These are phyloP conservation scores for Claviceps purpurea DNA, from an alignment of 2,329 filamentous ascomycete species.

Conservation along the genomic window DNA sequence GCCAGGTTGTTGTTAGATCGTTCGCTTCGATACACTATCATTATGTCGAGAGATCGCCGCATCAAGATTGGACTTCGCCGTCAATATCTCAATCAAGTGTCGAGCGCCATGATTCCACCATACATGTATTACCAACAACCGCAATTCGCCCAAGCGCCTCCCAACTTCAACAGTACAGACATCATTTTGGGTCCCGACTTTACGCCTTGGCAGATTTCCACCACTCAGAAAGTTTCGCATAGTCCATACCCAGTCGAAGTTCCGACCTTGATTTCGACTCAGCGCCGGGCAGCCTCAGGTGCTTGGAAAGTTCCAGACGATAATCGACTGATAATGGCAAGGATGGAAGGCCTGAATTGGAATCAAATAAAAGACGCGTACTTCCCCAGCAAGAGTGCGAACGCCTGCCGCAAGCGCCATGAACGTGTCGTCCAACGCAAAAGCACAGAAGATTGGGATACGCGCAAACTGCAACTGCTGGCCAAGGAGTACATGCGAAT, in stretches of 20 bases:
- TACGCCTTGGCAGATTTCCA: constrained; percentile 11
- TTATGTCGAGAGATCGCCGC: constrained; percentile 33
- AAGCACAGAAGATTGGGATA: constrained; percentile 67
- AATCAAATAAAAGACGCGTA: constrained; percentile 61
- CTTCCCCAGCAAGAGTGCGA: constrained; percentile 66
- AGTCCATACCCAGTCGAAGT: constrained; percentile 25
- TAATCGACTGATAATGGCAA: constrained; percentile 55
- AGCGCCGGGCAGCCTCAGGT: constrained; percentile 45
- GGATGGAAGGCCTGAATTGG: constrained; percentile 71
- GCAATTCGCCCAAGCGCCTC: constrained; percentile 26
- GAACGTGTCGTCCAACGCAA: constrained; percentile 69
- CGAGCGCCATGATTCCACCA: constrained; percentile 27
- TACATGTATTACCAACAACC: constrained; percentile 28
- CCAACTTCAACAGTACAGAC: constrained; percentile 22
- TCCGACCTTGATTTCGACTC: constrained; percentile 26
- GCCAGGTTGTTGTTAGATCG: neutral
- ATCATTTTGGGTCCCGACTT: constrained; percentile 21
- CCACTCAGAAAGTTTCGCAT: constrained; percentile 18
- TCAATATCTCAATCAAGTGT: constrained; percentile 22
- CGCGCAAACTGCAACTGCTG: constrained; percentile 57
- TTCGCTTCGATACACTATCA: constrained; percentile 8
- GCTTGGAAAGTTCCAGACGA: constrained; percentile 68
- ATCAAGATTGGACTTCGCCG: constrained; percentile 22
- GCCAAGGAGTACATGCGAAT: constrained; percentile 68
- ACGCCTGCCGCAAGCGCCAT: constrained; percentile 81